Evolutionary conservation across 1,139 yeast species (phyloP), one percentile per base, ranked within the genome.

Genomic region (Sugiyamaella castrensis): DNA sequence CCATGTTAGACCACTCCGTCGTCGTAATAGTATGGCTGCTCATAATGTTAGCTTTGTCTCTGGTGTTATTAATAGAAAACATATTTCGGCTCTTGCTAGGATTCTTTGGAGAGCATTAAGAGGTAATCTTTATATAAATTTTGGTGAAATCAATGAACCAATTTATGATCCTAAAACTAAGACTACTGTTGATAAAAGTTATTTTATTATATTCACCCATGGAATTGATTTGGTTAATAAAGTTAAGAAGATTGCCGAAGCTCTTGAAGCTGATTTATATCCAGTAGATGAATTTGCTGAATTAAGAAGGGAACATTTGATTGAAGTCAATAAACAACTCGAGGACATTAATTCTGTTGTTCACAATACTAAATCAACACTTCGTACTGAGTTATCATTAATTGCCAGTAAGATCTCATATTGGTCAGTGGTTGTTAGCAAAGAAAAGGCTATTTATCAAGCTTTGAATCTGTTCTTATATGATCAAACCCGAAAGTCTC

Each of bases 81-180:
- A 86, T 63, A 81, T 84, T 46, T 73, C 75, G 42, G 76, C 86
- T 3, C 72, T 92, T 58, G 95, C 89, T 65, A 87, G 88, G 60
- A 88, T 94, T 48, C 74, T 94, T 56, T 92, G 98, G 98, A 80
- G 98, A 70, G 82, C 83, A 1, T 75, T 92, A 59, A 82, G 97
- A 68, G 97, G 98, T 65, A 91, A 91, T 67, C 72, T 92, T 62
- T 86, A 77, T 66, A 82, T 88, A 68, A 81, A 80, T 58, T 80
- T 82, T 57, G 78, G 81, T 51, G 89, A 85, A 56, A 75, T 89
- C 54, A 71, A 75, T 2, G 84, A 82, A 58, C 77, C 81, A 24
- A 69, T 80, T 42, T 71, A 74, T 46, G 82, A 80, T 50, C 69
- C 76, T 11, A 74, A 73, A 53, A 62, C 77, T 8, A 72, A 76